phyloP scores from a whole-genome alignment of 2,329 filamentous ascomycete species.

The Aspergillus flavus region DNA sequence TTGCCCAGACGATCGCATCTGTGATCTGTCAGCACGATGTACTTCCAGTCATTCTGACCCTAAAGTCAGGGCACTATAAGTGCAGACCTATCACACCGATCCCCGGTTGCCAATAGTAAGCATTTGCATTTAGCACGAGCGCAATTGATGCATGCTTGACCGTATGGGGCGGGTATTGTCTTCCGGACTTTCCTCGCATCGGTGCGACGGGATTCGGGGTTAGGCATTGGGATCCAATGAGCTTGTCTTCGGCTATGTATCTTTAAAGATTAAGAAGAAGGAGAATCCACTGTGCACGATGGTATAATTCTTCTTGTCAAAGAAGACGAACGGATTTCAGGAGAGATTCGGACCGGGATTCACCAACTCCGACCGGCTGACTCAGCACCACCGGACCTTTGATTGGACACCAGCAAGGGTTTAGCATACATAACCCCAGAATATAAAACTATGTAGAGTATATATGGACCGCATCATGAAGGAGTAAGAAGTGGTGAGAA shows the following conservation, averaged over 20 bases:
- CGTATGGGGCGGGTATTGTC: conserved; percentile 12
- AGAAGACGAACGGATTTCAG: too few relatives aligned
- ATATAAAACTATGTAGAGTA: too few relatives aligned
- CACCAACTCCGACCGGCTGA: too few relatives aligned
- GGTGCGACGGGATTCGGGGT: not conserved
- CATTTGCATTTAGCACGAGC: conserved; percentile 30
- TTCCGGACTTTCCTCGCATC: not conserved
- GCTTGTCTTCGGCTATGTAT: not conserved
- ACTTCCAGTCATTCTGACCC: not conserved
- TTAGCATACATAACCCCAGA: too few relatives aligned
- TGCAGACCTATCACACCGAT: conserved; percentile 15
- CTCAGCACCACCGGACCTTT: too few relatives aligned
- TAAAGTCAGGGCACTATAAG: not conserved
- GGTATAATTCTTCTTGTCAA: too few relatives aligned
- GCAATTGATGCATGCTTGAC: conserved; percentile 26
- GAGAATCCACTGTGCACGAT: too few relatives aligned
- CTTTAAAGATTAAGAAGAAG: too few relatives aligned
- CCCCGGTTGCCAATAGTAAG: conserved; percentile 12
- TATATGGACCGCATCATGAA: too few relatives aligned
- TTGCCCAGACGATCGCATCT: conserved; percentile 49
- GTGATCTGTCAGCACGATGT: not conserved
- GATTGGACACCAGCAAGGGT: too few relatives aligned
- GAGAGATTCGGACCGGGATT: too few relatives aligned
- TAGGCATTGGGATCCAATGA: not conserved
- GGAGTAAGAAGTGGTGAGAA: too few relatives aligned